Conservation (phyloP, 1,139 yeast species). For the Debaryomyces robertsiae region DNA sequence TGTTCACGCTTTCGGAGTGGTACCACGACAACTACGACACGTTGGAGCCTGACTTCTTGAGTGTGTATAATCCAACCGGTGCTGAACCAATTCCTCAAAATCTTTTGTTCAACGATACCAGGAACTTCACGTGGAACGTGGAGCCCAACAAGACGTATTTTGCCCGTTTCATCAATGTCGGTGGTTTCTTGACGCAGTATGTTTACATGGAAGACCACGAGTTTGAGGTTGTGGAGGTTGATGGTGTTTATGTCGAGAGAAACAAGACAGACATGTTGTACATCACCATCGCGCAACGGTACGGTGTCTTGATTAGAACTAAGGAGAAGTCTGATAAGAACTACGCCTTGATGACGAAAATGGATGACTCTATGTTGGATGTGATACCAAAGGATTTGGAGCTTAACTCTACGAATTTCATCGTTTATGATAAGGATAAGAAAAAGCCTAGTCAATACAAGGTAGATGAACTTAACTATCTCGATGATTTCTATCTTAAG, state of each 20-base stretch:
- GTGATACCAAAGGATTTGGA: slow-evolving; percentile 54
- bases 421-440: slow-evolving; percentile 47
- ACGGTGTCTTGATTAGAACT: slow-evolving; percentile 61
- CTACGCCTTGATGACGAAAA: slow-evolving; percentile 61
- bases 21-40: slow-evolving; percentile 56
- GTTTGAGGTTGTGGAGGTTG: slow-evolving; percentile 69
- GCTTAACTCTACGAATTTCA: slow-evolving; percentile 55
- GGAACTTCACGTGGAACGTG: slow-evolving; percentile 58
- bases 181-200: slow-evolving; percentile 73
- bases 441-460: slow-evolving; percentile 28
- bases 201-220: slow-evolving; percentile 68
- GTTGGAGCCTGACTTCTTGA: slow-evolving; percentile 51
- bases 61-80: slow-evolving; percentile 75
- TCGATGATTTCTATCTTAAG: slow-evolving; percentile 59
- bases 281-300: slow-evolving; percentile 72
- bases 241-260: slow-evolving; percentile 68
- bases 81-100: slow-evolving; percentile 80
- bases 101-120: slow-evolving; percentile 63
- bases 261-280: slow-evolving; percentile 58
- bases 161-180: slow-evolving; percentile 63
- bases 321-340: slow-evolving; percentile 48
- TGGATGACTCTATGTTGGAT: slow-evolving; percentile 72
- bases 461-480: slow-evolving; percentile 27
- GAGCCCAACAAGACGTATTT: slow-evolving; percentile 65
- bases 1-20: slow-evolving; percentile 60